Evolutionary conservation across 805 yeast genomes (phyloP).

Genomic region (Ogataea methanolica): DNA sequence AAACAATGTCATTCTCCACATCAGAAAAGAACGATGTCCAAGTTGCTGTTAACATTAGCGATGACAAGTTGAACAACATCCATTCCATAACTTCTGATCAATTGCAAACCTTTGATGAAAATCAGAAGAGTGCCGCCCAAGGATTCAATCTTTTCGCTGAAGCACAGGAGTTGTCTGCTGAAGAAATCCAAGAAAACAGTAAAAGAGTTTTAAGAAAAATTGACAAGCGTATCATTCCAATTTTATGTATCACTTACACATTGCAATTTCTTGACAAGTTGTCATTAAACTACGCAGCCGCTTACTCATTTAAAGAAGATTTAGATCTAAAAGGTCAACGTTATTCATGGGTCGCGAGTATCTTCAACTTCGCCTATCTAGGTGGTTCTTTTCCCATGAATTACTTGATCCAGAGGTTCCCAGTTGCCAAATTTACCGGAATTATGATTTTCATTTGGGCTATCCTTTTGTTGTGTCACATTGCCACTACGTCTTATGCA

Average conservation of each 20-base stretch:
- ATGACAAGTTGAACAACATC: no score
- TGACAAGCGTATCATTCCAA: slow-evolving; percentile 44
- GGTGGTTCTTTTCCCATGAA: slow-evolving; percentile 51
- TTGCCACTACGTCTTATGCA: slow-evolving; percentile 38
- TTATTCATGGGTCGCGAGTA: slow-evolving; percentile 49
- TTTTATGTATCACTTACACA: slow-evolving; percentile 40
- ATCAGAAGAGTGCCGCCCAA: slow-evolving; percentile 1
- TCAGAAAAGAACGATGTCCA: no score
- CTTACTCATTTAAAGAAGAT: slow-evolving; percentile 36
- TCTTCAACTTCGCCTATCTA: slow-evolving; percentile 40
- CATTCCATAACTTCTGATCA: neutral
- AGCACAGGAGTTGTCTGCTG: slow-evolving; percentile 1
- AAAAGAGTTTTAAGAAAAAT: slow-evolving; percentile 34
- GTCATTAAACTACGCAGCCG: slow-evolving; percentile 37
- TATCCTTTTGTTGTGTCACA: slow-evolving; percentile 42
- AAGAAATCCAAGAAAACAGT: slow-evolving; percentile 4
- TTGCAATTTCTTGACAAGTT: slow-evolving; percentile 31
- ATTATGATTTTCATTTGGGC: slow-evolving; percentile 42
- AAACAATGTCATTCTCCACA: no score
- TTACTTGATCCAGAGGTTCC: slow-evolving; percentile 30
- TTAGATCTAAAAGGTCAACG: slow-evolving; percentile 34
- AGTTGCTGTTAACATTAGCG: no score
- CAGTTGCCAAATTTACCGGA: slow-evolving; percentile 33
- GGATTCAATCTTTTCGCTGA: slow-evolving; percentile 4
- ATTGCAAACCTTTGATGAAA: neutral